Evolutionary conservation across 2,329 filamentous ascomycete genomes (phyloP), one percentile per base, ranked within the genome.

Genomic region (Exophiala phaeomuriformis): DNA sequence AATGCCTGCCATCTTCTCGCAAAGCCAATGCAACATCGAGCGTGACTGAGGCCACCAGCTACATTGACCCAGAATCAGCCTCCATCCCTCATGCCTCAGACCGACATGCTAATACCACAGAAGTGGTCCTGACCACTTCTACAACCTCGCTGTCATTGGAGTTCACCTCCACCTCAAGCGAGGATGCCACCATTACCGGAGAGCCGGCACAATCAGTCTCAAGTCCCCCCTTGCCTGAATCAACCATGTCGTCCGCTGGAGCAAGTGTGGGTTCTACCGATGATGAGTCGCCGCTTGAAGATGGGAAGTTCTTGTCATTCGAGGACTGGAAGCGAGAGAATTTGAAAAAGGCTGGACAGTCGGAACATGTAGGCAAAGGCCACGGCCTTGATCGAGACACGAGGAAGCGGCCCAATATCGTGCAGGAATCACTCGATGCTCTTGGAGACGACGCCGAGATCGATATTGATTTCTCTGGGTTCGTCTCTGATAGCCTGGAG

Each of bases 281-380:
- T 53, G 75, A 76, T 4, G 85, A 86, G 45, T 84, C 82, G 1
- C 77, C 80, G 0, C 74, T 86, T 7, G 84, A 88, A 64, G 86
- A 88, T 61, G 80, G 84, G 43, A 85, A 90, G 4, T 97, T 97
- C 68, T 82, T 97, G 64, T 96, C 93, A 0, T 98, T 98, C 64
- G 93, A 97, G 67, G 91, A 97, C 64, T 98, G 93, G 93, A 97
- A 95, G 72, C 88, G 86, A 65, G 86, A 90, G 75, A 95, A 95
- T 72, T 74, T 97, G 12, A 87, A 85, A 48, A 88, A 89, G 66
- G 85, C 82, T 2, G 91, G 89, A 8, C 91, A 96, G 65, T 89
- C 75, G 66, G 88, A 78, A 70, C 83, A 78, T 69, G 77, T 78
- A 66, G 86, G 73, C 67, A 79, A 67, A 64, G 73, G 66, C 59